Percentiles rank a stretch among this genome's conserved stretches.
These are phyloP conservation scores for Salix dunnii DNA, from an alignment of 345 rosid species.

Conservation along the genomic window DNA sequence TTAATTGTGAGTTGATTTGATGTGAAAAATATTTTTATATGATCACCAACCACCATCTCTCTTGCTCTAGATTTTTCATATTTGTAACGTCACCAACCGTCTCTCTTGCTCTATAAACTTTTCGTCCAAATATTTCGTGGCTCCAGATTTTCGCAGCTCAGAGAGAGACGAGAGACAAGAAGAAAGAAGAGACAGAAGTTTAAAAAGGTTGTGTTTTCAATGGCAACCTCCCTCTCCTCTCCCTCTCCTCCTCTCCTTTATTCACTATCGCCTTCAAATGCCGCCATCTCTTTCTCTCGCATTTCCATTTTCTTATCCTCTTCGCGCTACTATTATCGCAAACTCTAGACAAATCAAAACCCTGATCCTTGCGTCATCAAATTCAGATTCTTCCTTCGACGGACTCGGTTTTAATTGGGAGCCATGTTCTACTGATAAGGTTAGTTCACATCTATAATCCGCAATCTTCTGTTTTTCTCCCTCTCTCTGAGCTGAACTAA, in stretches of 20 bases:
- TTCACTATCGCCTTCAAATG: not conserved
- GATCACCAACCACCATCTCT: too few relatives aligned
- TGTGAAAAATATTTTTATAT: too few relatives aligned
- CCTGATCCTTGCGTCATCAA: conserved; percentile 31
- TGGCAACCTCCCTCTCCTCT: conserved; percentile 24
- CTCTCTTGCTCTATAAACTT: not conserved
- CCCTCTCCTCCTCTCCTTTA: too few relatives aligned
- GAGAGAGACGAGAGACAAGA: too few relatives aligned
- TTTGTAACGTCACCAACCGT: too few relatives aligned
- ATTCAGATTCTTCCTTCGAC: conserved; percentile 43
- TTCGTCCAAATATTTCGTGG: too few relatives aligned
- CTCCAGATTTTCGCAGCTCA: too few relatives aligned
- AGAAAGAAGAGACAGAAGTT: too few relatives aligned
- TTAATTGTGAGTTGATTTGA: too few relatives aligned
- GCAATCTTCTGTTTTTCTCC: too few relatives aligned
- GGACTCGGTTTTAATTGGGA: conserved; percentile 37
- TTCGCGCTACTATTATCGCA: conserved; percentile 2
- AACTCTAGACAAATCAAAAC: conserved; percentile 28
- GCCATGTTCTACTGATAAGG: conserved; percentile 43
- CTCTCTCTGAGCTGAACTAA: not conserved
- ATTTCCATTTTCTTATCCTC: not conserved
- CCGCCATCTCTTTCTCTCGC: not conserved
- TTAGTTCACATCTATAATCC: conserved; percentile 3
- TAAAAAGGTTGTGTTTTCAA: not conserved
- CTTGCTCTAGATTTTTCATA: too few relatives aligned